A percentile compares a stretch with the other conserved stretches of the same genome.
phyloP scores from a whole-genome alignment of 2,329 filamentous ascomycete genomes.

The Coniochaeta prunicola region DNA sequence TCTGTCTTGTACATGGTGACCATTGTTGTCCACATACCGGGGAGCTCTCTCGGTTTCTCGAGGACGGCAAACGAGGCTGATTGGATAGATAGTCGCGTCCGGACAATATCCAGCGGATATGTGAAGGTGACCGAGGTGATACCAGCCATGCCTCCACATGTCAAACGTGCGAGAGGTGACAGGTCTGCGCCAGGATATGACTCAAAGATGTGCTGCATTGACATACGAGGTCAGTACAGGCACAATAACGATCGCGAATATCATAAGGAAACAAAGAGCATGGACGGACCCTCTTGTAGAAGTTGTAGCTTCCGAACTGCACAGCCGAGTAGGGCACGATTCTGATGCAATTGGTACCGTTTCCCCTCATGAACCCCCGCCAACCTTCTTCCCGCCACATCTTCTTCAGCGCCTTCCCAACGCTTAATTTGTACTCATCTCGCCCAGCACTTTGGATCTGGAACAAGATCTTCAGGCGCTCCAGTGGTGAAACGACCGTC shows the following conservation, averaged over 20 bases:
- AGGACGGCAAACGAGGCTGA: slow-evolving; percentile 88
- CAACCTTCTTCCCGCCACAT: slow-evolving; percentile 98
- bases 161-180: slow-evolving; percentile 63
- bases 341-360: slow-evolving; percentile 96
- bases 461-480: slow-evolving; percentile 95
- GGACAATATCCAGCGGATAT: slow-evolving; percentile 95
- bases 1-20: slow-evolving; percentile 81
- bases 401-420: slow-evolving; percentile 79
- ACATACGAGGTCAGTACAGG: not conserved
- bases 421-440: slow-evolving; percentile 88
- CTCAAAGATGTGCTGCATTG: slow-evolving; percentile 56
- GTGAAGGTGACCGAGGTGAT: slow-evolving; percentile 94
- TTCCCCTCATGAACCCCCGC: slow-evolving; percentile 95
- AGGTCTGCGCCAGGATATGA: slow-evolving; percentile 66
- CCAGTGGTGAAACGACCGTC: slow-evolving; percentile 92
- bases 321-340: slow-evolving; percentile 98
- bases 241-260: not conserved
- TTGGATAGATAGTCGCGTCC: slow-evolving; percentile 92
- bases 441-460: slow-evolving; percentile 88
- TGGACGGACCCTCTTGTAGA: slow-evolving; percentile 78
- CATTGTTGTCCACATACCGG: slow-evolving; percentile 89
- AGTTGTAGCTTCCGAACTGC: slow-evolving; percentile 96
- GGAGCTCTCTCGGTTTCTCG: slow-evolving; percentile 58
- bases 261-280: not conserved
- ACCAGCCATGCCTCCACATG: slow-evolving; percentile 88